Evolutionary conservation across 345 rosid species (phyloP), one percentile per base, ranked within the genome.

Genomic region (Camelina hispida): DNA sequence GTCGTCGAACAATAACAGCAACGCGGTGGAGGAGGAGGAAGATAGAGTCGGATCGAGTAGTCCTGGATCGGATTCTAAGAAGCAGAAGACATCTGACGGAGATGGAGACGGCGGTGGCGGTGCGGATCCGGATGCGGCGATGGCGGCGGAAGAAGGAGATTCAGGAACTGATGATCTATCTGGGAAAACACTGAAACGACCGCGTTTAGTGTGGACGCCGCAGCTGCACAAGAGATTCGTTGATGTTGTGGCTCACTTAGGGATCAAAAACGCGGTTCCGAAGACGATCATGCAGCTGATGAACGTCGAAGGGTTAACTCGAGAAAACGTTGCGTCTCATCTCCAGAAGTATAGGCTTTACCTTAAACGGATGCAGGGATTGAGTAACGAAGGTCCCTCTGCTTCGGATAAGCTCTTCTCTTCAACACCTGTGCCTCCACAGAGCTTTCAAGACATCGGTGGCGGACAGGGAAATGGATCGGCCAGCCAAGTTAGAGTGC

Each of bases 241-340:
- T 9, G 99, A 96, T 30, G 98, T 96, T 52, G 98, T 96, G 38
- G 84, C 85, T 5, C 93, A 91, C 64, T 68, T 96, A 2, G 99
- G 99, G 74, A 84, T 96, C 0, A 88, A 89, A 43, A 96, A 89
- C 89, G 99, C 97, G 0, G 99, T 96, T 0, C 99, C 99, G 15
- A 96, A 96, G 85, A 93, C 98, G 43, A 93, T 96, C 71, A 96
- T 96, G 99, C 99, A 93, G 84, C 59, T 93, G 78, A 96, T 96
- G 99, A 96, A 96, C 70, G 99, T 96, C 1, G 97, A 93, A 61
- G 99, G 99, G 4, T 25, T 96, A 74, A 96, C 96, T 16, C 84
- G 97, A 7, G 98, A 96, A 67, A 96, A 93, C 83, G 99, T 96
- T 1, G 99, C 99, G 1, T 91, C 95, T 64, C 98, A 96, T 74